Conservation (phyloP, 2,329 filamentous ascomycete species). For the Trichophyton verrucosum region DNA sequence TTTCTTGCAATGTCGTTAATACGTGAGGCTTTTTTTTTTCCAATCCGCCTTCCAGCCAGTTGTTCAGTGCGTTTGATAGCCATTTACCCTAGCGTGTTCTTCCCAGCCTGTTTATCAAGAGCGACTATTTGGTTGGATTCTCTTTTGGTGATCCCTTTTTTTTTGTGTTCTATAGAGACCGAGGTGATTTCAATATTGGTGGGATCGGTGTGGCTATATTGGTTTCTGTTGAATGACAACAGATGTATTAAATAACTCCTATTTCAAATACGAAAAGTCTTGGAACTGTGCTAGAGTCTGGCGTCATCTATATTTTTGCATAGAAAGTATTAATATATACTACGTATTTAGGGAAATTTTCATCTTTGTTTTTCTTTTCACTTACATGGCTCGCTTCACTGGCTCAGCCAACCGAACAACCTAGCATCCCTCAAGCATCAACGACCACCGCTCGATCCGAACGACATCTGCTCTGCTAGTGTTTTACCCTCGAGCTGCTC, state of each 20-base stretch:
- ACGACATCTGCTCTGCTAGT: not conserved
- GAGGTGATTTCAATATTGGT: not conserved
- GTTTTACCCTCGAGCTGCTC: not conserved
- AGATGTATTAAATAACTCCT: not conserved
- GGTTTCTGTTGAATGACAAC: not conserved
- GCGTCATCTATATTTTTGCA: no score
- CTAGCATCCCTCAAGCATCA: no score
- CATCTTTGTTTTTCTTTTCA: no score
- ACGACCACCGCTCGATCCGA: no score
- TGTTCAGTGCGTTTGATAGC: slow-evolving; percentile 4
- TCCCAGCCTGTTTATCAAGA: slow-evolving; percentile 1
- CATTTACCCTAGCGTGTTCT: slow-evolving; percentile 4
- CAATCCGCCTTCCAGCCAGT: not conserved
- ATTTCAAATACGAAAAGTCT: not conserved
- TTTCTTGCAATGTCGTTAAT: not conserved
- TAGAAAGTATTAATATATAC: no score
- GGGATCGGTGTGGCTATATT: not conserved
- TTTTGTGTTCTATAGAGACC: not conserved
- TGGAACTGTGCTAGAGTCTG: not conserved
- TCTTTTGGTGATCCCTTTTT: not conserved
- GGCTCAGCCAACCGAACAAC: no score
- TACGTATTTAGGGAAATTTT: no score
- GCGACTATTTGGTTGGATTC: not conserved
- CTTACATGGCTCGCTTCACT: no score
- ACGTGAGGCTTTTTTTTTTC: not conserved